A percentile compares a stretch with the other conserved stretches of the same genome.
Conservation (phyloP, 306 rosid genomes). For the Trifolium subterraneum region DNA sequence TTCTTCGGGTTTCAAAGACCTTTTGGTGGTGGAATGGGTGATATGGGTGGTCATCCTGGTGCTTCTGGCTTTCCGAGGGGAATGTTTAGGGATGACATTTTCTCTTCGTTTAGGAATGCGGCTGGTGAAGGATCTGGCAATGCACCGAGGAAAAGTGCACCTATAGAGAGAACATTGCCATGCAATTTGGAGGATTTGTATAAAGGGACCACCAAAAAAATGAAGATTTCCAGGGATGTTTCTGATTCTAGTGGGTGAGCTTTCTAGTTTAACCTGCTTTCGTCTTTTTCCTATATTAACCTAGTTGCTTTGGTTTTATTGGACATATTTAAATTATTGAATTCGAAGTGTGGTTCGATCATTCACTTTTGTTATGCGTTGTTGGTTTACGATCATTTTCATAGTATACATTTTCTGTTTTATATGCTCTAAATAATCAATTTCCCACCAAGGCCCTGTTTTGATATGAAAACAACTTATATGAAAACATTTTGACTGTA, state of each 20-base stretch:
- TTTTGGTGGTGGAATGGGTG: constrained; percentile 74
- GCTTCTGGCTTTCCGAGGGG: constrained; percentile 58
- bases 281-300: neutral
- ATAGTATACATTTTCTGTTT: neutral
- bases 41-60: constrained; percentile 60
- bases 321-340: constrained; percentile 1
- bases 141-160: constrained; percentile 62
- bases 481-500: no score
- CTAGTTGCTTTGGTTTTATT: constrained; percentile 19
- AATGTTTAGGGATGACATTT: constrained; percentile 66
- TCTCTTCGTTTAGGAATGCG: constrained; percentile 54
- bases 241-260: constrained; percentile 80
- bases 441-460: neutral
- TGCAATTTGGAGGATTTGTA: constrained; percentile 90
- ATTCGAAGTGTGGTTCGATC: constrained; percentile 4
- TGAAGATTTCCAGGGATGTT: constrained; percentile 96
- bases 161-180: constrained; percentile 67
- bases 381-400: neutral
- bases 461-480: no score
- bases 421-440: neutral
- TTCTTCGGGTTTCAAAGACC: constrained; percentile 68
- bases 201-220: constrained; percentile 89
- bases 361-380: neutral
- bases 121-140: constrained; percentile 62
- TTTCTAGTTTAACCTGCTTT: constrained; percentile 18